Percentiles rank a stretch among this genome's conserved stretches.
phyloP scores from a whole-genome alignment of 2,329 filamentous ascomycete species.

The Trichoderma aggressivum region DNA sequence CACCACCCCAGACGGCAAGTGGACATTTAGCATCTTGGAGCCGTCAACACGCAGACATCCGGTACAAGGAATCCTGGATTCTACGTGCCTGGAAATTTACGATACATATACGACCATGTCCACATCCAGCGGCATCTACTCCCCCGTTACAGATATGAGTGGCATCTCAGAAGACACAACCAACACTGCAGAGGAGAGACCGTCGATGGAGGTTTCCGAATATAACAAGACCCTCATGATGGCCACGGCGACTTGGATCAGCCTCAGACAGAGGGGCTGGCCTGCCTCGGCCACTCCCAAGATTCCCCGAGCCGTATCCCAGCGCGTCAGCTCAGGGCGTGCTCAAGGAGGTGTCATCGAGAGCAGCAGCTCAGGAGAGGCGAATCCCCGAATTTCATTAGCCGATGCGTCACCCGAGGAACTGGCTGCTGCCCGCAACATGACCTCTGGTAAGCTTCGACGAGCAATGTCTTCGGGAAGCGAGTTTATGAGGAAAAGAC shows the following conservation, averaged over 20 bases:
- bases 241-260: constrained; percentile 38
- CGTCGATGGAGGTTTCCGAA: constrained; percentile 31
- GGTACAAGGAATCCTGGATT: constrained; percentile 66
- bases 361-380: neutral
- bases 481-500: constrained; percentile 27
- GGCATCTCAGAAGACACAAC: constrained; percentile 22
- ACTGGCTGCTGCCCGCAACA: neutral
- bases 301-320: constrained; percentile 26
- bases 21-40: constrained; percentile 75
- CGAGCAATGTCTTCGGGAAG: constrained; percentile 27
- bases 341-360: constrained; percentile 21
- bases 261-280: constrained; percentile 36
- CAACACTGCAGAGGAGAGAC: constrained; percentile 29
- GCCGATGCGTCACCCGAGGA: neutral
- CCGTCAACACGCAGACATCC: constrained; percentile 67
- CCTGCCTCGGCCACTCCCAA: constrained; percentile 32
- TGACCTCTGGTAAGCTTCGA: constrained; percentile 15
- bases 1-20: constrained; percentile 49
- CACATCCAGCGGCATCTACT: constrained; percentile 45
- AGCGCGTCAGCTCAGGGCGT: constrained; percentile 20
- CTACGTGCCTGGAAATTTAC: constrained; percentile 62
- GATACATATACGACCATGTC: constrained; percentile 63
- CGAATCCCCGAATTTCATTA: neutral
- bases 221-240: constrained; percentile 38
- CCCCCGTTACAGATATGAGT: constrained; percentile 34